Conservation (phyloP, 345 rosid species). For the Eucalyptus cladocalyx region DNA sequence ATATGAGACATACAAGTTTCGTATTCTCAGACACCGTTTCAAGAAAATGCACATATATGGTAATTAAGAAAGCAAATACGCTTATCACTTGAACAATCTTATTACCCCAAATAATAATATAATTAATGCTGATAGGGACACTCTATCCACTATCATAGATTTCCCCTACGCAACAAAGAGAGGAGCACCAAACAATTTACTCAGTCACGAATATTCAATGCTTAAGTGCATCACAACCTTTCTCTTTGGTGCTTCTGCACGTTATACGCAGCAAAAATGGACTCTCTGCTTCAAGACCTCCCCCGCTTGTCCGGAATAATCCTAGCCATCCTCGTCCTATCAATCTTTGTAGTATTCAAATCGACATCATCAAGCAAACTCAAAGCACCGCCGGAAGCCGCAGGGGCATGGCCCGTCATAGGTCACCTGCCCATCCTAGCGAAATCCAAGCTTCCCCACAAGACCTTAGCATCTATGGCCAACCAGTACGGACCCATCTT, state of each 20-base stretch:
- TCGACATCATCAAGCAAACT: not conserved
- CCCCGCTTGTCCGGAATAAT: not conserved
- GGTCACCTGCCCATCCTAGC: constrained; percentile 20
- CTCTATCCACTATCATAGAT: not conserved
- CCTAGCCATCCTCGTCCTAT: not conserved
- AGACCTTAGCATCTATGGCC: constrained; percentile 12
- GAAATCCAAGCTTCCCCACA: constrained; percentile 7
- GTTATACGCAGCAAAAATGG: not conserved
- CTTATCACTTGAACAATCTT: not conserved
- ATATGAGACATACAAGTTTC: too few species aligned
- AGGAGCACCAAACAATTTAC: not conserved
- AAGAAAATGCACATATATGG: not conserved
- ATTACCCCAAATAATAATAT: not conserved
- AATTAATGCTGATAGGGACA: not conserved
- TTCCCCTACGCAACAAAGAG: not conserved
- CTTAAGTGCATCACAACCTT: not conserved
- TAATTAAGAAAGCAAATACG: not conserved
- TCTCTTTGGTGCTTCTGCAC: not conserved
- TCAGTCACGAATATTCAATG: not conserved
- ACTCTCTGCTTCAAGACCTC: not conserved
- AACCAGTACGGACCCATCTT: constrained; percentile 24
- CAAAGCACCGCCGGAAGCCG: not conserved
- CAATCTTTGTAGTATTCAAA: not conserved
- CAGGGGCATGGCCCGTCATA: constrained; percentile 16
- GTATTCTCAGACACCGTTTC: not conserved